A percentile compares a stretch with the other conserved stretches of the same genome.
These are phyloP conservation scores for Psophocarpus tetragonolobus DNA, from an alignment of 306 rosid species.

Conservation along the genomic window DNA sequence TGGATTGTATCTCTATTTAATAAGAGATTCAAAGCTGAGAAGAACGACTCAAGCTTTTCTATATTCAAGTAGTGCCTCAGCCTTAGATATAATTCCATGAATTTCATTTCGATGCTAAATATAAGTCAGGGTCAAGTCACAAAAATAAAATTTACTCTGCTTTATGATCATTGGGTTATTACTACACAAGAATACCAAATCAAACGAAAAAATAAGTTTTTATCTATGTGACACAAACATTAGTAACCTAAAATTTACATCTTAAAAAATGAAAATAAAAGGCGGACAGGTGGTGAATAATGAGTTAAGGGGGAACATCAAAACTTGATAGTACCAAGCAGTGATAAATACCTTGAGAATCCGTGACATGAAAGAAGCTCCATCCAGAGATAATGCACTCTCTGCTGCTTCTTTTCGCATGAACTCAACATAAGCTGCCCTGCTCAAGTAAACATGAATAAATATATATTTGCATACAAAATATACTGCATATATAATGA, in stretches of 20 bases:
- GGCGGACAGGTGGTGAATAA: not conserved
- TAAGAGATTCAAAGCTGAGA: too few relatives aligned
- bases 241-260: not conserved
- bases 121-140: not conserved
- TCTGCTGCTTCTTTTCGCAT: slow-evolving; percentile 90
- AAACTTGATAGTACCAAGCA: slow-evolving; percentile 3
- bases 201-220: not conserved
- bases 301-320: not conserved
- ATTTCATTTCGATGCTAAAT: not conserved
- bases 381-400: slow-evolving; percentile 84
- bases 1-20: too few relatives aligned
- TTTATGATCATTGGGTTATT: not conserved
- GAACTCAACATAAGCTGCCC: slow-evolving; percentile 95
- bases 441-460: slow-evolving; percentile 48
- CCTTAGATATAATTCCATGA: not conserved
- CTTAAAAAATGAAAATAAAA: not conserved
- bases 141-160: not conserved
- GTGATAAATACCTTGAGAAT: slow-evolving; percentile 79
- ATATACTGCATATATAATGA: not conserved
- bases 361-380: slow-evolving; percentile 92
- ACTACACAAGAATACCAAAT: not conserved
- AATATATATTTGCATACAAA: slow-evolving; percentile 17
- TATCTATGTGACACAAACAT: not conserved
- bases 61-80: too few relatives aligned
- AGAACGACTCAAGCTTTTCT: too few relatives aligned